Conservation (phyloP, 2,329 filamentous ascomycete species). For the Arthroderma uncinatum region DNA sequence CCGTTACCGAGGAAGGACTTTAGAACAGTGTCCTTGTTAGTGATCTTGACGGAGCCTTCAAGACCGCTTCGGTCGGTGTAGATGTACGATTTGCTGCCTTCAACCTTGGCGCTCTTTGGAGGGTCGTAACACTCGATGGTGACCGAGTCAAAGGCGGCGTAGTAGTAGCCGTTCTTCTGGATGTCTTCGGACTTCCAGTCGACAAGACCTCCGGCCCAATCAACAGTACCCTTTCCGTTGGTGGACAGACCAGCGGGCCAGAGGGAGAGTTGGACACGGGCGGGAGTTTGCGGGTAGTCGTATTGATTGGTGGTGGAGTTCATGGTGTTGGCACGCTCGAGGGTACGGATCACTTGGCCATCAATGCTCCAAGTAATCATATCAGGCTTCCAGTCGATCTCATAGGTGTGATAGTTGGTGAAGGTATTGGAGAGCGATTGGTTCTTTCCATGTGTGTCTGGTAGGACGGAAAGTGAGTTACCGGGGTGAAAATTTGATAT, state of each 20-base stretch:
- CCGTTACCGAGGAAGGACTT: slow-evolving; percentile 74
- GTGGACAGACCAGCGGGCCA: slow-evolving; percentile 79
- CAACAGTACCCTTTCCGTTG: slow-evolving; percentile 74
- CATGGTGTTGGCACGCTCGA: slow-evolving; percentile 70
- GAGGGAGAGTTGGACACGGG: slow-evolving; percentile 83
- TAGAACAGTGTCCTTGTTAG: slow-evolving; percentile 62
- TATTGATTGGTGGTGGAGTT: slow-evolving; percentile 73
- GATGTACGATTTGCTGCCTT: slow-evolving; percentile 57
- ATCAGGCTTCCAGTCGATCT: slow-evolving; percentile 86
- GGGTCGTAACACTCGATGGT: slow-evolving; percentile 79
- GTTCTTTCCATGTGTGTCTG: slow-evolving; percentile 62
- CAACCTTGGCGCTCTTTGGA: slow-evolving; percentile 55
- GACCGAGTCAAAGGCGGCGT: slow-evolving; percentile 64
- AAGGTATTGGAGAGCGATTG: slow-evolving; percentile 60
- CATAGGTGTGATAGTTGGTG: slow-evolving; percentile 73
- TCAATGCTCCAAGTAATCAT: slow-evolving; percentile 78
- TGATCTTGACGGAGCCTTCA: slow-evolving; percentile 67
- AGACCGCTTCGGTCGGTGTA: slow-evolving; percentile 56
- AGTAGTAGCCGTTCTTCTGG: slow-evolving; percentile 77
- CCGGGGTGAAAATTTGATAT: neutral
- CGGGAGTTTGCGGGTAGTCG: slow-evolving; percentile 80
- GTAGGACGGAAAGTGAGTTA: slow-evolving; percentile 4
- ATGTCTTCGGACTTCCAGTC: slow-evolving; percentile 78
- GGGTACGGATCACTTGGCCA: slow-evolving; percentile 61
- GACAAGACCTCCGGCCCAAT: slow-evolving; percentile 84